Evolutionary conservation across 208 protist genomes (phyloP).

Genomic region (Leishmania aethiopica): DNA sequence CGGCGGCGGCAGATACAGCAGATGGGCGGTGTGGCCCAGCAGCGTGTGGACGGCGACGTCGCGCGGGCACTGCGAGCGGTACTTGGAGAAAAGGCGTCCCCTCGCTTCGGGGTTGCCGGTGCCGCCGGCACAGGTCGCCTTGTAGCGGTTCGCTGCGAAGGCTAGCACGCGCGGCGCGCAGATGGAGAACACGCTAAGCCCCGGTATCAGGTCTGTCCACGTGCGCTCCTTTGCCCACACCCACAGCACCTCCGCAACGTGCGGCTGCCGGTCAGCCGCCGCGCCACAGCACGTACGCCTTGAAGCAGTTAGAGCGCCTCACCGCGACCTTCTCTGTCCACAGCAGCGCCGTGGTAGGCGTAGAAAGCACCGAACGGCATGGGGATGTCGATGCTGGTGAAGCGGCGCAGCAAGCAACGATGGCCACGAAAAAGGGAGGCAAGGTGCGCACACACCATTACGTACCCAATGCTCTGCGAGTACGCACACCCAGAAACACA

Average conservation of each 20-base stretch:
- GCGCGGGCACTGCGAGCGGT: constrained; percentile 42
- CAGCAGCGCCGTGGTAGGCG: neutral
- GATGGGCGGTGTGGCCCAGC: constrained; percentile 70
- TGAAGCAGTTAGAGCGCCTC: neutral
- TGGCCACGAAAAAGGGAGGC: neutral
- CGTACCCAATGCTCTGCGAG: neutral
- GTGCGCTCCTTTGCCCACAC: neutral
- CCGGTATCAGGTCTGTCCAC: neutral
- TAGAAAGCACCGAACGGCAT: neutral
- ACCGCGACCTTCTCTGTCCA: constrained; percentile 1
- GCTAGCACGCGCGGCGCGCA: neutral
- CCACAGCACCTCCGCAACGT: neutral
- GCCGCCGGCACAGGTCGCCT: too few species aligned
- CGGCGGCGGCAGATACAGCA: constrained; percentile 84
- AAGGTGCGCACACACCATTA: neutral
- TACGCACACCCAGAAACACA: neutral
- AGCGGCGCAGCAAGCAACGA: neutral
- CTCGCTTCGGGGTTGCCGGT: neutral
- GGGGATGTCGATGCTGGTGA: neutral
- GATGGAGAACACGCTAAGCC: neutral
- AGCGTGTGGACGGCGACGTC: constrained; percentile 57
- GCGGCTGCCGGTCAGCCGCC: neutral
- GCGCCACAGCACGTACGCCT: neutral
- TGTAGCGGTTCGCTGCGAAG: neutral
- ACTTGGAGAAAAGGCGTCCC: constrained; percentile 32